phyloP scores from a whole-genome alignment of 805 yeast genomes.

The Myxozyma udenii region DNA sequence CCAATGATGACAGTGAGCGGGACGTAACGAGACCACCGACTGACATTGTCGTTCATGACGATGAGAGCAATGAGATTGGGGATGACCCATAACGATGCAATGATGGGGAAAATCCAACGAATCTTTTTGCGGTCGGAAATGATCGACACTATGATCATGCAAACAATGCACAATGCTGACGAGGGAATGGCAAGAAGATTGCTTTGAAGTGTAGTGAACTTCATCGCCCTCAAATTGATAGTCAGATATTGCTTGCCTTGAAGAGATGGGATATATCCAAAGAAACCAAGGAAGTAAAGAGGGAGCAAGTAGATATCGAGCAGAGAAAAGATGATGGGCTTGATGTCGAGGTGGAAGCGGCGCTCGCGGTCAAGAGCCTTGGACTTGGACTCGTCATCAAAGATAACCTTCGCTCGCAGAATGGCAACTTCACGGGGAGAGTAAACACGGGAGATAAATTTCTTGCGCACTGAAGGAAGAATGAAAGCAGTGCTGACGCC shows the following conservation, averaged over 20 bases:
- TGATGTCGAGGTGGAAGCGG: constrained; percentile 7
- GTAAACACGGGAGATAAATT: constrained; percentile 19
- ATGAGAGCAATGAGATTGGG: constrained; percentile 33
- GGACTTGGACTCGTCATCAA: constrained; percentile 22
- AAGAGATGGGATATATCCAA: constrained; percentile 26
- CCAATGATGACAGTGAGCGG: constrained; percentile 39
- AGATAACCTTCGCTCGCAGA: constrained; percentile 24
- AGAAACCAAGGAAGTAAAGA: constrained; percentile 22
- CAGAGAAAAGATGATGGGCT: constrained; percentile 11
- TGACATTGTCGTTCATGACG: constrained; percentile 10
- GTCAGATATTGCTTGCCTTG: constrained; percentile 39
- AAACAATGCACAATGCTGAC: constrained; percentile 32
- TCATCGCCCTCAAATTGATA: constrained; percentile 47
- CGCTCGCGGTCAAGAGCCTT: constrained; percentile 18
- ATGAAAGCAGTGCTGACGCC: constrained; percentile 49
- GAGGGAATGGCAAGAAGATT: constrained; percentile 55
- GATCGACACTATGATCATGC: constrained; percentile 32
- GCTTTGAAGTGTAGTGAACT: constrained; percentile 51
- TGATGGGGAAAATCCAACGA: constrained; percentile 25
- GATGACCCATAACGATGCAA: constrained; percentile 23
- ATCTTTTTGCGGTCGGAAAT: constrained; percentile 20
- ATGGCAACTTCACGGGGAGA: constrained; percentile 24
- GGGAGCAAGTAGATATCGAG: constrained; percentile 24
- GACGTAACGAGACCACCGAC: constrained; percentile 28
- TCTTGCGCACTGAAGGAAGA: constrained; percentile 44